Evolutionary conservation across 176 grass and related monocot genomes (phyloP).

Genomic region (Musa schizocarpa): DNA sequence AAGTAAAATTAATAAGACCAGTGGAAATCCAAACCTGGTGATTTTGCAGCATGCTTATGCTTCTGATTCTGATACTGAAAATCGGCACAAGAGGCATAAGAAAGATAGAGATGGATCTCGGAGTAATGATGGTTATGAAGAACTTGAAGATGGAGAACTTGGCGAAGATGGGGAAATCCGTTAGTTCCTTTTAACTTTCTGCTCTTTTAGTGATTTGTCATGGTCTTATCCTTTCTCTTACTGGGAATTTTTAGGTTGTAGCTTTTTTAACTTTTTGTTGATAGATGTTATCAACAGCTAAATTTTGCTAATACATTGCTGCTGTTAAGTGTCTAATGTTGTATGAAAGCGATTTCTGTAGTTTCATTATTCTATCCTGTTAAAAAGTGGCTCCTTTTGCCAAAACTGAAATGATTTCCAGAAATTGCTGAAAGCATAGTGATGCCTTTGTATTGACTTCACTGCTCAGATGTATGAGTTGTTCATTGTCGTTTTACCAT

Average conservation of each 20-base stretch:
- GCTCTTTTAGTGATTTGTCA: constrained; percentile 24
- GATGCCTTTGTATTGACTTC: too few relatives aligned
- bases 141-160: constrained; percentile 96
- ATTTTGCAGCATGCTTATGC: constrained; percentile 60
- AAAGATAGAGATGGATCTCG: constrained; percentile 73
- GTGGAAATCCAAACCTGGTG: constrained; percentile 18
- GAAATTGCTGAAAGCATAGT: not conserved
- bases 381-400: not conserved
- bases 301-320: not conserved
- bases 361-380: not conserved
- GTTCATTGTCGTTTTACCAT: too few relatives aligned
- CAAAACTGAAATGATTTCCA: not conserved
- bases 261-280: not conserved
- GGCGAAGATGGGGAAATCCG: constrained; percentile 82
- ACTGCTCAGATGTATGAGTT: too few relatives aligned
- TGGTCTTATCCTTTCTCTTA: not conserved
- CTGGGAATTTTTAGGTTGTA: not conserved
- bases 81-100: constrained; percentile 64
- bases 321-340: not conserved
- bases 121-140: constrained; percentile 52
- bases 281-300: not conserved
- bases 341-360: not conserved
- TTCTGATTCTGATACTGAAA: constrained; percentile 84
- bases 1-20: not conserved
- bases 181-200: constrained; percentile 37